Conservation (phyloP, 768 basidiomycete species). For the Gloeopeniophorella convolvens region DNA sequence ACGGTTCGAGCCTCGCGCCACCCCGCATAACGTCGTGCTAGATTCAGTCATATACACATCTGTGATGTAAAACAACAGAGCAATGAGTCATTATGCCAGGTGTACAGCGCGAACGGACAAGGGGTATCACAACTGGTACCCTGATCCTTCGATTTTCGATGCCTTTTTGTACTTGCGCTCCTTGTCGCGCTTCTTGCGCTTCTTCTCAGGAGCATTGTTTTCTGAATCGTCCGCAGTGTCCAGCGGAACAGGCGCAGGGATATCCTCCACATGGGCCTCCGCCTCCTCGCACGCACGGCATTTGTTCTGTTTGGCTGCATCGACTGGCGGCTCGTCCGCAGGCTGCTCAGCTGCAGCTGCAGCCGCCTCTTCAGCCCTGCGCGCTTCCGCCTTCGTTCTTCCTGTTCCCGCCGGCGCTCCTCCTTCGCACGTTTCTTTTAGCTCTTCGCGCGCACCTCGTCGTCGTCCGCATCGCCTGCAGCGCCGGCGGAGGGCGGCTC, state of each 20-base stretch:
- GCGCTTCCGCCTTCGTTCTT: constrained; percentile 28
- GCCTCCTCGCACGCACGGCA: constrained; percentile 27
- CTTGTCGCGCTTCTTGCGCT: constrained; percentile 2
- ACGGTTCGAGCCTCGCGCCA: too few relatives aligned
- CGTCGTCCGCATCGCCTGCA: constrained; percentile 12
- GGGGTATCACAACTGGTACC: background rate
- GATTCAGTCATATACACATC: too few relatives aligned
- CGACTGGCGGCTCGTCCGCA: background rate
- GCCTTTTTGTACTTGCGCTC: too few relatives aligned
- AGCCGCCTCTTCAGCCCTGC: constrained; percentile 9
- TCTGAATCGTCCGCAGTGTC: too few relatives aligned
- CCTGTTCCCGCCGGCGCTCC: constrained; percentile 27
- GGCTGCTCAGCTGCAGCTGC: background rate
- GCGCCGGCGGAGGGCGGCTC: constrained; percentile 12
- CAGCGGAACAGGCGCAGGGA: too few relatives aligned
- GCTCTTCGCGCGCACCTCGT: constrained; percentile 22
- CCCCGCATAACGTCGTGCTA: too few relatives aligned
- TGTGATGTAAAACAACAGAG: background rate
- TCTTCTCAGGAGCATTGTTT: background rate
- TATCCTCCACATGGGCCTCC: background rate
- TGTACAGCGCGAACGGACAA: background rate
- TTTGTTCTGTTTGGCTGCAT: constrained; percentile 28
- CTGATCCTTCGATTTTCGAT: background rate
- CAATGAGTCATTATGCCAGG: constrained; percentile 8
- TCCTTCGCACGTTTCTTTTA: constrained; percentile 18